Evolutionary conservation across 2,329 filamentous ascomycete species (phyloP).

Genomic region (Akanthomyces uredinophilus): DNA sequence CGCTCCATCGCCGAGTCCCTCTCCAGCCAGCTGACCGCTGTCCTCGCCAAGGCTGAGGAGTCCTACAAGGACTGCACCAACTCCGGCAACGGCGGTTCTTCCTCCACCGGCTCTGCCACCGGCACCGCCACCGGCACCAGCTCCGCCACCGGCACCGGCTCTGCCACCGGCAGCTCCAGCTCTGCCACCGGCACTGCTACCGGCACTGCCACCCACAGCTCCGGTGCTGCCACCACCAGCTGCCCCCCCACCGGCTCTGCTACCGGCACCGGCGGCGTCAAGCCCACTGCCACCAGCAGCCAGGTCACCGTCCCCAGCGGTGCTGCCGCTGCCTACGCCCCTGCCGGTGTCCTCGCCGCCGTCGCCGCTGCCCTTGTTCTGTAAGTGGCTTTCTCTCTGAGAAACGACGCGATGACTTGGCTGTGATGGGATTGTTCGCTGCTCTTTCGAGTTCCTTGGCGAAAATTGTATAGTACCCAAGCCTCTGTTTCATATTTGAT

Average conservation of each 20-base stretch:
- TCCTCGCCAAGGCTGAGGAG: slow-evolving; percentile 13
- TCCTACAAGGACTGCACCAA: slow-evolving; percentile 14
- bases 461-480: slow-evolving; percentile 15
- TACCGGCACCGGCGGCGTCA: slow-evolving; percentile 15
- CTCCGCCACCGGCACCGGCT: neutral
- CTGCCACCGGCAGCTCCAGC: neutral
- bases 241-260: neutral
- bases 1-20: slow-evolving; percentile 22
- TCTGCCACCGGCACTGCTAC: slow-evolving; percentile 1
- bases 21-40: slow-evolving; percentile 18
- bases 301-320: slow-evolving; percentile 4
- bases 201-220: neutral
- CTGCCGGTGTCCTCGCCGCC: slow-evolving; percentile 13
- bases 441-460: slow-evolving; percentile 1
- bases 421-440: slow-evolving; percentile 1
- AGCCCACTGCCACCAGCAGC: slow-evolving; percentile 14
- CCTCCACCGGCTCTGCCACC: neutral
- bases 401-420: slow-evolving; percentile 11
- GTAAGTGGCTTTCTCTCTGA: slow-evolving; percentile 11
- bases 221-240: neutral
- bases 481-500: slow-evolving; percentile 8
- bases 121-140: neutral
- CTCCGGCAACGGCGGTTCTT: slow-evolving; percentile 2
- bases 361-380: slow-evolving; percentile 15
- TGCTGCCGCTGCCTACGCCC: slow-evolving; percentile 12